Evolutionary conservation across 2,329 filamentous ascomycete genomes (phyloP), one percentile per base, ranked within the genome.

Genomic region (Leptographium flavum): DNA sequence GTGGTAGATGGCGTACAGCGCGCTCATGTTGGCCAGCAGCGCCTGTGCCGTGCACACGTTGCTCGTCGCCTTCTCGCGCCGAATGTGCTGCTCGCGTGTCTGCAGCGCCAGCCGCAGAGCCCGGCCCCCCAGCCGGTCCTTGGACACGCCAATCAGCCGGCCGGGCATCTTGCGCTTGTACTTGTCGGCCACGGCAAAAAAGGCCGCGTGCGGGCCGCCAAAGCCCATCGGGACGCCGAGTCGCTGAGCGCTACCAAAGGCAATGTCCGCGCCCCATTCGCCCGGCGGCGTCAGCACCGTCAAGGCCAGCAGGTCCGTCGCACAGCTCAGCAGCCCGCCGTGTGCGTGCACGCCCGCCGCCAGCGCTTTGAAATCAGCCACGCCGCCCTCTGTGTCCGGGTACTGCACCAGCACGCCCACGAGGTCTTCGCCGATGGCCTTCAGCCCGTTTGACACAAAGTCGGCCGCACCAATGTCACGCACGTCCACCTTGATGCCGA

Each of bases 41-140:
- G 90, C 90, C 64, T 96, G 90, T 1, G 90, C 88, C 2, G 90
- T 96, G 68, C 90, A 96, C 48, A 95, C 88, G 59, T 96, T 96
- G 69, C 87, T 94, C 2, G 90, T 96, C 1, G 90, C 90, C 73
- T 95, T 95, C 62, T 96, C 90, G 57, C 90, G 77, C 52, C 90
- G 77, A 60, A 96, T 95, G 61, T 96, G 90, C 67, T 96, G 90
- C 66, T 96, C 90, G 55, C 90, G 74, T 10, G 90, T 95, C 65
- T 96, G 90, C 43, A 95, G 68, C 17, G 90, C 84, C 57, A 95
- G 66, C 55, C 90, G 75, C 52, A 93, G 79, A 5, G 88, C 90
- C 13, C 74, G 80, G 51, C 84, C 77, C 8, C 90, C 90, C 5
- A 87, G 70, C 45, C 90, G 76, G 59, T 96, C 90, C 63, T 93